Evolutionary conservation across 1,284 basidiomycete species (phyloP), one percentile per base, ranked within the genome.

Genomic region (Malassezia dermatis): DNA sequence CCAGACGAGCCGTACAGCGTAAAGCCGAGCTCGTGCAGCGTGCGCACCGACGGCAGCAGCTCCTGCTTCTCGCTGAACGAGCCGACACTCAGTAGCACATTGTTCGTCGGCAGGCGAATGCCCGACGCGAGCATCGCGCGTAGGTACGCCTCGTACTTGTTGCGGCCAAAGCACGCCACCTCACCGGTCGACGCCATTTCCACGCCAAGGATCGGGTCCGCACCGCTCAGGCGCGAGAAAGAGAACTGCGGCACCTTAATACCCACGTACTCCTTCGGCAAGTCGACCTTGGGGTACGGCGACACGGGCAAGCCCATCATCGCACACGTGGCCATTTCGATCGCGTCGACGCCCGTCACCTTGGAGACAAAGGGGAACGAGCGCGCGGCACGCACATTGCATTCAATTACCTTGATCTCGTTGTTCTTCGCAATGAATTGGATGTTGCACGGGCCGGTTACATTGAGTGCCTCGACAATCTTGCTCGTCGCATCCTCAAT

Each of bases 131-230:
- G 88, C 62, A 96, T 80, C 3, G 89, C 90, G 79, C 96, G 96
- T 71, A 96, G 80, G 76, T 98, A 98, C 6, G 93, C 93, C 76
- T 98, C 93, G 76, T 95, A 96, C 78, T 93, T 94, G 80, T 98
- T 86, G 65, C 82, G 84, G 26, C 94, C 93, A 76, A 98, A 98
- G 77, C 93, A 96, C 34, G 94, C 94, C 27, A 98, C 93, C 76
- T 98, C 93, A 63, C 93, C 93, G 1, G 93, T 98, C n/a, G 93
- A 96, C 15, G 93, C 93, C 93, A 98, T 98, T 79, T 98, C 93
- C 48, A 98, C 93, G 72, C 94, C 94, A n/a, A 98, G 82, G 19
- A 98, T 86, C 15, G 93, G 93, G 76, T 98, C 93, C 28, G 93
- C 93, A 34, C 93, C 93, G 23, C 88, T 90, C 31, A 98, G 78